phyloP scores from a whole-genome alignment of 495 filamentous ascomycete genomes.

The Pseudoneurospora amorphoporcata region DNA sequence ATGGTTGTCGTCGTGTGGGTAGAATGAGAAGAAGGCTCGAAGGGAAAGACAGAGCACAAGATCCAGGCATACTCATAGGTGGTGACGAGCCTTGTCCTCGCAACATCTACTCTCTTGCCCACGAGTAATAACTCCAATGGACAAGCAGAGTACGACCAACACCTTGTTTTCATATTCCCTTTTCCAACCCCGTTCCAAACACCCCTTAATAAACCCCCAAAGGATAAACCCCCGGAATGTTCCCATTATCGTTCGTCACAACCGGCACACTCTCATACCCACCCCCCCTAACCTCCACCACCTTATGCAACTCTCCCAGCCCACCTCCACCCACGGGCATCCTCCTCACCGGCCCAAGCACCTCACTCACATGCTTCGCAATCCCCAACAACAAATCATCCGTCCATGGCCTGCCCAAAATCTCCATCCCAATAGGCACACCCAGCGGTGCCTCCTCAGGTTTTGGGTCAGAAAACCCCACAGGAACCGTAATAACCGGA shows the following conservation, averaged over 20 bases:
- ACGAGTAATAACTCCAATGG: too few species aligned
- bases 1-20: too few species aligned
- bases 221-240: slow-evolving; percentile 38
- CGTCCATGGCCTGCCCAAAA: slow-evolving; percentile 43
- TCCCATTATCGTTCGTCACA: slow-evolving; percentile 26
- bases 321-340: slow-evolving; percentile 27
- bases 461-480: slow-evolving; percentile 30
- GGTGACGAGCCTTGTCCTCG: too few species aligned
- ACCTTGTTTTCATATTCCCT: too few species aligned
- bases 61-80: too few species aligned
- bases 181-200: too few species aligned
- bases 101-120: too few species aligned
- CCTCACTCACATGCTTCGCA: slow-evolving; percentile 26
- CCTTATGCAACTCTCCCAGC: slow-evolving; percentile 3
- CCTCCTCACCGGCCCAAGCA: slow-evolving; percentile 34
- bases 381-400: slow-evolving; percentile 46
- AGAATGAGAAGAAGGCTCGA: too few species aligned
- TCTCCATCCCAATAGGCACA: slow-evolving; percentile 55
- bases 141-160: too few species aligned
- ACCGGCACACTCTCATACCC: slow-evolving; percentile 30
- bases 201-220: slow-evolving; percentile 19
- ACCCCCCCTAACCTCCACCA: slow-evolving; percentile 17
- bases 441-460: slow-evolving; percentile 37
- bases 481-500: slow-evolving; percentile 54
- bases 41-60: too few species aligned